Percentiles rank a stretch among this genome's conserved stretches.
Evolutionary conservation across 352 stramenopile species (phyloP).

Genomic region (Globisporangium nunn): DNA sequence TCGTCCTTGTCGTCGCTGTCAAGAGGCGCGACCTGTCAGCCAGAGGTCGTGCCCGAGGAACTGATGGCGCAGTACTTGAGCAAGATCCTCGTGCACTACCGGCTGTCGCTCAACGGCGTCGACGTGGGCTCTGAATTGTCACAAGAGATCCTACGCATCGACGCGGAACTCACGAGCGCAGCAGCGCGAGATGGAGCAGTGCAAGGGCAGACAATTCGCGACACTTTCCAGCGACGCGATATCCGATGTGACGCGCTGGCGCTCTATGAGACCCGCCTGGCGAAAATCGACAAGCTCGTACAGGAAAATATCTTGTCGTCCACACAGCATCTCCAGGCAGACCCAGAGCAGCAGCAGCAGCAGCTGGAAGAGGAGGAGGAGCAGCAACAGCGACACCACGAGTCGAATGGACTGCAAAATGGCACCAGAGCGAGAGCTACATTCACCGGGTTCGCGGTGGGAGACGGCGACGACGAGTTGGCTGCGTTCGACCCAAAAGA

Average conservation of each 20-base stretch:
- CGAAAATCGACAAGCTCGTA: slow-evolving; percentile 33
- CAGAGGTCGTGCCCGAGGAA: neutral
- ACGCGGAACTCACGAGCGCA: slow-evolving; percentile 32
- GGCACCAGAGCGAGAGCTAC: neutral
- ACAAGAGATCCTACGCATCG: slow-evolving; percentile 45
- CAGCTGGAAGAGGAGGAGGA: slow-evolving; percentile 8
- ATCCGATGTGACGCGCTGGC: slow-evolving; percentile 59
- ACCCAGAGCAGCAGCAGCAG: slow-evolving; percentile 13
- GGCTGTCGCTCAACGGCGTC: slow-evolving; percentile 39
- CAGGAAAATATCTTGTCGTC: slow-evolving; percentile 28
- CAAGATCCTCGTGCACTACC: slow-evolving; percentile 39
- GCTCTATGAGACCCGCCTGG: slow-evolving; percentile 39
- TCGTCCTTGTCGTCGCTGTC: too few species aligned
- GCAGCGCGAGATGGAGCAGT: slow-evolving; percentile 43
- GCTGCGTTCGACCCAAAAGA: slow-evolving; percentile 20
- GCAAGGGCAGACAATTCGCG: slow-evolving; percentile 61
- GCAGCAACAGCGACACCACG: too few species aligned
- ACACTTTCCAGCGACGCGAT: slow-evolving; percentile 72
- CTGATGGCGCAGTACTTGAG: slow-evolving; percentile 40
- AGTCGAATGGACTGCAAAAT: too few species aligned
- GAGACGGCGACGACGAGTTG: slow-evolving; percentile 13
- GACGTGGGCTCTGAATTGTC: slow-evolving; percentile 29
- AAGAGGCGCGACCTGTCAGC: too few species aligned
- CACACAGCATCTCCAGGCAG: slow-evolving; percentile 21
- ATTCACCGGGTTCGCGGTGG: slow-evolving; percentile 7